Conservation (phyloP, 2,329 filamentous ascomycete species). For the Verticillium tricorpus region DNA sequence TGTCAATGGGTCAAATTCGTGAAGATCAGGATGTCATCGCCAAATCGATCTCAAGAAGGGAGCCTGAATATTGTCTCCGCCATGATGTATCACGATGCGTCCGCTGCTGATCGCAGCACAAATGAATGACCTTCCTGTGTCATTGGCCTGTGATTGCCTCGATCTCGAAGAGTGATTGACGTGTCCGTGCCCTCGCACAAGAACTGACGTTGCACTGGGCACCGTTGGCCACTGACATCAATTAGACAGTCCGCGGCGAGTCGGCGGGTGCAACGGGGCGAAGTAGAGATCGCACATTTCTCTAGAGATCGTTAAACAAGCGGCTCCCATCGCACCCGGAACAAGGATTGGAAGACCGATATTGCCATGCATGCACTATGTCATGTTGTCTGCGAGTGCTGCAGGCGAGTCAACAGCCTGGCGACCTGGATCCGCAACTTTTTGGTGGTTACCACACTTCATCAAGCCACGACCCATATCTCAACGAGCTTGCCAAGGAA, state of each 20-base stretch:
- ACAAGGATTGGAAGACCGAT: neutral
- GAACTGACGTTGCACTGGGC: neutral
- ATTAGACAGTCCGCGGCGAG: neutral
- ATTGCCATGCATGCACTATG: neutral
- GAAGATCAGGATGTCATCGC: neutral
- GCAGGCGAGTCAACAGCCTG: neutral
- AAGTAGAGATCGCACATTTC: neutral
- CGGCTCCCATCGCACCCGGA: neutral
- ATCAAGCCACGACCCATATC: neutral
- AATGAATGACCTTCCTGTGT: neutral
- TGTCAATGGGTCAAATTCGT: neutral
- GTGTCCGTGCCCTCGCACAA: neutral
- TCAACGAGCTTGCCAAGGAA: neutral
- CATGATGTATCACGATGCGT: neutral
- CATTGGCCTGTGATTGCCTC: neutral
- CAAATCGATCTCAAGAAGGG: neutral
- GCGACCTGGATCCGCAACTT: neutral
- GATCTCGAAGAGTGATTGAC: neutral
- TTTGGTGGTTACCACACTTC: neutral
- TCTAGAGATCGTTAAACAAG: neutral
- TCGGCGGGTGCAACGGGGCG: neutral
- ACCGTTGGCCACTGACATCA: too few relatives aligned
- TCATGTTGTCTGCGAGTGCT: neutral
- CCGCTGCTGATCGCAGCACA: neutral
- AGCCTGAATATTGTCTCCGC: neutral